Conservation (phyloP, 768 basidiomycete species). For the Lactarius hatsudake region DNA sequence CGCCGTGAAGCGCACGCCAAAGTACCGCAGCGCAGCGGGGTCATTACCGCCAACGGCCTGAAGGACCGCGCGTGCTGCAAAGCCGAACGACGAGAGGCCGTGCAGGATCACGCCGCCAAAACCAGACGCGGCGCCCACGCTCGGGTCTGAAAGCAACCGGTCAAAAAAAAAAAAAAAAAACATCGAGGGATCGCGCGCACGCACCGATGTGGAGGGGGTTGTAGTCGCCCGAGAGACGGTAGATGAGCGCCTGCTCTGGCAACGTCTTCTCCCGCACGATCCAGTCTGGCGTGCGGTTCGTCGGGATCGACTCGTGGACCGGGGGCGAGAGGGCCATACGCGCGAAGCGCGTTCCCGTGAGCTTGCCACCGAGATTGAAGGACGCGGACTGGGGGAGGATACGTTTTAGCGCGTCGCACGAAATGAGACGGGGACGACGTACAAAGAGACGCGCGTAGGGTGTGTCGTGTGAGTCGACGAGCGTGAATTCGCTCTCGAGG, state of each 20-base stretch:
- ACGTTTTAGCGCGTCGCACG: background rate
- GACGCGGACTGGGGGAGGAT: conserved; percentile 33
- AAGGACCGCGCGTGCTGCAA: conserved; percentile 74
- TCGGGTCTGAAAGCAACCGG: conserved; percentile 51
- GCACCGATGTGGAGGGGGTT: conserved; percentile 50
- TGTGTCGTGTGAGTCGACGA: conserved; percentile 59
- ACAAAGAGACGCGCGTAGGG: conserved; percentile 45
- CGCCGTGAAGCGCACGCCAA: conserved; percentile 74
- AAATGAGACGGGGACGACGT: conserved; percentile 18
- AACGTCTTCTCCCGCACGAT: conserved; percentile 41
- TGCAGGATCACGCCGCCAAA: conserved; percentile 87
- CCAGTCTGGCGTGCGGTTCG: conserved; percentile 41
- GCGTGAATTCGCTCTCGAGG: conserved; percentile 56
- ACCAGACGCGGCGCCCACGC: conserved; percentile 65
- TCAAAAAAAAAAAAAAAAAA: too few species aligned
- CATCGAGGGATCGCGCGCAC: too few species aligned
- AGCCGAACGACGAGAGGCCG: conserved; percentile 79
- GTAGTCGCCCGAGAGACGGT: conserved; percentile 52
- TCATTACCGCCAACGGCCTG: conserved; percentile 59
- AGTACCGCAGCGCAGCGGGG: conserved; percentile 59
- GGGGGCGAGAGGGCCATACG: conserved; percentile 41
- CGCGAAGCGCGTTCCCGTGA: conserved; percentile 39
- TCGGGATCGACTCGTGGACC: conserved; percentile 37
- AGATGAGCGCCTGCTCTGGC: conserved; percentile 44
- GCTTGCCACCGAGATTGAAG: conserved; percentile 46